Evolutionary conservation across 2,329 filamentous ascomycete genomes (phyloP), one percentile per base, ranked within the genome.

Genomic region (Cercospora sesami): DNA sequence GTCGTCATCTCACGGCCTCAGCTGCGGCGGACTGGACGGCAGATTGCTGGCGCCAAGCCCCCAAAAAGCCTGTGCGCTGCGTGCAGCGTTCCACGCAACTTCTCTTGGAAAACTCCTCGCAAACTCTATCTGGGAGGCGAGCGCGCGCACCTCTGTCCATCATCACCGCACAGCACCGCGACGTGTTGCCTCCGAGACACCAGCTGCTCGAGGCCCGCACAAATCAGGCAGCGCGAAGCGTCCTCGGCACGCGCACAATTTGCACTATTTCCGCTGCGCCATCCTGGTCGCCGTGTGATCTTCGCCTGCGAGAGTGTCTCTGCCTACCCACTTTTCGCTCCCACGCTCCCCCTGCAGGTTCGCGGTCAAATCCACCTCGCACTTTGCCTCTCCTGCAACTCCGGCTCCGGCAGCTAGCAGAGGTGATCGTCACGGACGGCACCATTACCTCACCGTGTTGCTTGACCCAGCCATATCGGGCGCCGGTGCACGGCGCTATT

Each of bases 401-500:
- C 69, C 69, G 72, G 68, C 65, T 42, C 66, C 71, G 74, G 74
- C 74, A 73, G 66, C 75, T 75, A 74, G 70, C 55, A 64, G 39
- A 64, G 69, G 67, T 70, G 74, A 74, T 77, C 73, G 69, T 68
- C 73, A 63, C 67, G 68, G 57, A 72, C 73, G 73, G 69, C 69
- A 69, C 67, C 71, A 75, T 77, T 77, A 76, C 75, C 75, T 76
- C 74, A 77, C 70, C 68, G 65, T 64, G 64, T 60, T 75, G 74
- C 75, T 76, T 76, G 71, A 70, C 66, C 73, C 71, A 73, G 70
- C 73, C 72, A 67, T 72, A 73, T 72, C 72, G 68, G 68, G 73
- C 72, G 73, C 68, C 70, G 76, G 77, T 73, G 73, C 60, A 63
- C 73, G 70, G 75, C 77, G 74, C 75, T 76, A 76, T 74, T 78